Base-by-base conservation (phyloP, 371 early-diverging fungal genomes). In the Circinella umbellata region DNA sequence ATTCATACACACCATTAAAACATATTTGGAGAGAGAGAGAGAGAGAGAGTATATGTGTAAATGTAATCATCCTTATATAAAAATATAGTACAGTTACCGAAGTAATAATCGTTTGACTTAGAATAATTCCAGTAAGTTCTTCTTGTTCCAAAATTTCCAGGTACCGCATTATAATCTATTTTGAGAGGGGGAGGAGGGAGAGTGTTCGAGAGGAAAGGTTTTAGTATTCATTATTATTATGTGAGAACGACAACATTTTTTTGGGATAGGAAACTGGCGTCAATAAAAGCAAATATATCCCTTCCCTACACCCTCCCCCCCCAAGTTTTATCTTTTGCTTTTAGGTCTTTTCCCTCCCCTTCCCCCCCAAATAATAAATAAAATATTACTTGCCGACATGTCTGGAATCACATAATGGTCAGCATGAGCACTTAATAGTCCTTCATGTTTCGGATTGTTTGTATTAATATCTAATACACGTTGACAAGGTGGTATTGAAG, bases 101-200 rank as follows among this genome's bases (percentile, higher is more conserved):
- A n/a, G 80, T 83, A n/a, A 86, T 75, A n/a, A 90, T 74, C 0
- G 90, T 90, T 73, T 92, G 91, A 63, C 89, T 85, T 48, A 88
- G 77, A 71, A 92, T 89, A 49, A 92, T 71, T 48, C 88, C 86
- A 9, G 78, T 81, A 14, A 92, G 72, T 49, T 82, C 89, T 46
- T 85, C 89, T 62, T 86, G 86, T 66, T 89, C 88, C 37, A 89
- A 72, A 53, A 88, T 76, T 66, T 88, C 88, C 15, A 85, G 77
- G 62, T 86, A 89, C 55, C 86, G 80, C 75, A 86, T 69, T 11
- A 86, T 77, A n/a, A 86, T 86, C 89, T 89, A 51, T 17, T 46
- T 49, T 48, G 46, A n/a, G n/a, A n/a, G n/a, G 48, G 51, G 17
- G 53, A 42, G 42, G 42, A 11, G 27, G 27, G 27, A 27, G 27